Conservation (phyloP, 176 grass and related monocot species). For the Ananas comosus region DNA sequence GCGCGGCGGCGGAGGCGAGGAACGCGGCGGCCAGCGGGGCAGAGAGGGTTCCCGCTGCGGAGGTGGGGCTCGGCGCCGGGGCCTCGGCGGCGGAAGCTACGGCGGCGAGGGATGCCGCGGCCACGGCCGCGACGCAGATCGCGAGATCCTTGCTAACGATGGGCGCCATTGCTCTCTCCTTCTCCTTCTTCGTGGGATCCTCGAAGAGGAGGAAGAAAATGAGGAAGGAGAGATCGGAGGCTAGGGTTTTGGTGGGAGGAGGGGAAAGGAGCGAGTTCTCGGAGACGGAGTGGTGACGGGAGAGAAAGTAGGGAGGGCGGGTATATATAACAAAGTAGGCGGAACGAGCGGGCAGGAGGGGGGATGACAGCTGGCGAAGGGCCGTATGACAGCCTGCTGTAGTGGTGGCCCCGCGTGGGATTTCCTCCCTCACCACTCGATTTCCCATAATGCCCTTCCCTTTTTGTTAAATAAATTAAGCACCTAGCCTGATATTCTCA, state of each 20-base stretch:
- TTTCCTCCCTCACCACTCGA: neutral
- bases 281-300: neutral
- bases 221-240: neutral
- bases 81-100: constrained; percentile 41
- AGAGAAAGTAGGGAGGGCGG: no score
- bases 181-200: neutral
- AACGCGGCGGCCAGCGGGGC: constrained; percentile 32
- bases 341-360: neutral
- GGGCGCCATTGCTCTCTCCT: neutral
- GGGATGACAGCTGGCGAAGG: constrained; percentile 4
- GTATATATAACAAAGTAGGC: no score
- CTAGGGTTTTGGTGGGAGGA: neutral
- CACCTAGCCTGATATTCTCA: no score
- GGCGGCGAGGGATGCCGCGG: constrained; percentile 27
- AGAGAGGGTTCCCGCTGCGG: constrained; percentile 25
- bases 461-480: neutral
- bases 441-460: neutral
- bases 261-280: neutral
- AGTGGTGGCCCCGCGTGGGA: neutral
- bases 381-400: neutral
- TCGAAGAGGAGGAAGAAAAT: neutral
- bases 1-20: constrained; percentile 49
- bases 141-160: neutral
- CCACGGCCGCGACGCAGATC: constrained; percentile 16
- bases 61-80: constrained; percentile 68